Conservation (phyloP, 331 rosid species). For the Malus hybrid region DNA sequence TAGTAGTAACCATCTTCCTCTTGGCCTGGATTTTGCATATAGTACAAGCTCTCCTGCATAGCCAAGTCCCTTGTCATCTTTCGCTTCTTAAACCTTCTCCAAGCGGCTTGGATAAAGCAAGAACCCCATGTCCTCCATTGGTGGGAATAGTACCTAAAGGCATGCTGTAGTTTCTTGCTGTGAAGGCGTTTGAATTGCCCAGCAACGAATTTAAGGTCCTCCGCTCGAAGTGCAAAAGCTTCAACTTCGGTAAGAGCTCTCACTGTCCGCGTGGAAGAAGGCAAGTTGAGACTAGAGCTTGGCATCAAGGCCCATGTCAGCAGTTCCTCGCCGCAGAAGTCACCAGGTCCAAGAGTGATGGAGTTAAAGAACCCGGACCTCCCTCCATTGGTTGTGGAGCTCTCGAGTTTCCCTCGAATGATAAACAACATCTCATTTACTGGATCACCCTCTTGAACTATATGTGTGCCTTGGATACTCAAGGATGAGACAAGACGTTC, state of each 20-base stretch:
- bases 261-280: slow-evolving; percentile 76
- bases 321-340: slow-evolving; percentile 85
- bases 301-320: slow-evolving; percentile 91
- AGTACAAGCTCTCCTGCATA: slow-evolving; percentile 38
- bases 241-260: slow-evolving; percentile 70
- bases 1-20: slow-evolving; percentile 7
- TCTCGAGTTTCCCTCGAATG: slow-evolving; percentile 82
- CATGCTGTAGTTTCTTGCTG: slow-evolving; percentile 74
- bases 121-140: slow-evolving; percentile 92
- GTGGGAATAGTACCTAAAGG: slow-evolving; percentile 58
- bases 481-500: slow-evolving; percentile 76
- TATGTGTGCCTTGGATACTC: slow-evolving; percentile 64
- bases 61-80: slow-evolving; percentile 52
- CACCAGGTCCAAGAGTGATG: slow-evolving; percentile 70
- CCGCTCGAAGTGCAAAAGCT: slow-evolving; percentile 79
- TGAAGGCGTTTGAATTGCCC: slow-evolving; percentile 88
- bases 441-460: slow-evolving; percentile 73
- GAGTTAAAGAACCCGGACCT: slow-evolving; percentile 77
- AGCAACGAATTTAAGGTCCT: slow-evolving; percentile 73
- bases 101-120: slow-evolving; percentile 72
- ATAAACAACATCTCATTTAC: slow-evolving; percentile 81
- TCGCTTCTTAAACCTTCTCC: slow-evolving; percentile 60
- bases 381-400: slow-evolving; percentile 89
- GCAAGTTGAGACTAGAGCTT: slow-evolving; percentile 61
- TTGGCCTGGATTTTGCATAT: slow-evolving; percentile 16